A percentile compares a stretch with the other conserved stretches of the same genome.
Evolutionary conservation across 352 stramenopile species (phyloP).

Genomic region (Pythium angustatum): DNA sequence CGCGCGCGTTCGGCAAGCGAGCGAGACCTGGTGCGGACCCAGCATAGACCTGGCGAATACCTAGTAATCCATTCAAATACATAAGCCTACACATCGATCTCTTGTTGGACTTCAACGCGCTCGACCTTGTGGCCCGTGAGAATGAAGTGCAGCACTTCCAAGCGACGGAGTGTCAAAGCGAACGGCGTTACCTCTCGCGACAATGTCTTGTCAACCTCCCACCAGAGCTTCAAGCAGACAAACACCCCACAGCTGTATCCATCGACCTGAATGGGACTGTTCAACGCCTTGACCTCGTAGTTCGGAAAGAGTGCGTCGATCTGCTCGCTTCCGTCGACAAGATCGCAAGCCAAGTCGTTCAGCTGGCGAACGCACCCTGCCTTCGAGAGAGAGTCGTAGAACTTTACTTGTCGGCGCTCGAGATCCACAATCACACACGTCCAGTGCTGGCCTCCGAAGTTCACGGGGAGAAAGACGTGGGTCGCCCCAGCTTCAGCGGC

Average conservation of each 20-base stretch:
- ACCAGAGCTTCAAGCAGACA: conserved; percentile 7
- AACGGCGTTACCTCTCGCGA: conserved; percentile 6
- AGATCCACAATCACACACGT: neutral
- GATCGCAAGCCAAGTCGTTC: neutral
- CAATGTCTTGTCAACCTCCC: neutral
- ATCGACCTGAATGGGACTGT: neutral
- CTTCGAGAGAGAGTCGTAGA: neutral
- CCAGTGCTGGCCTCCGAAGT: conserved; percentile 1
- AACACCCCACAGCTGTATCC: conserved; percentile 6
- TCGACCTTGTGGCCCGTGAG: neutral
- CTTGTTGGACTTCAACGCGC: too few species aligned
- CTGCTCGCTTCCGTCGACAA: neutral
- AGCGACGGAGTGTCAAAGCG: neutral
- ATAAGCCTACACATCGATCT: too few species aligned
- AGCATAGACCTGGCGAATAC: too few species aligned
- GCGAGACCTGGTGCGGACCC: too few species aligned
- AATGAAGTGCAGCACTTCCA: conserved; percentile 29
- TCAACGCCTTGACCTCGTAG: neutral
- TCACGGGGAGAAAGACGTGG: neutral
- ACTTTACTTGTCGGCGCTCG: neutral
- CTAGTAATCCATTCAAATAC: too few species aligned
- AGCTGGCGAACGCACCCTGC: too few species aligned
- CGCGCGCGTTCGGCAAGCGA: too few species aligned
- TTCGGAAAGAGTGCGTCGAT: neutral
- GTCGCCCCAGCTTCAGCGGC: neutral